Percentiles rank a stretch among this genome's conserved stretches.
Evolutionary conservation across 2,329 filamentous ascomycete genomes (phyloP).

Genomic region (Phyllosticta capitalensis): DNA sequence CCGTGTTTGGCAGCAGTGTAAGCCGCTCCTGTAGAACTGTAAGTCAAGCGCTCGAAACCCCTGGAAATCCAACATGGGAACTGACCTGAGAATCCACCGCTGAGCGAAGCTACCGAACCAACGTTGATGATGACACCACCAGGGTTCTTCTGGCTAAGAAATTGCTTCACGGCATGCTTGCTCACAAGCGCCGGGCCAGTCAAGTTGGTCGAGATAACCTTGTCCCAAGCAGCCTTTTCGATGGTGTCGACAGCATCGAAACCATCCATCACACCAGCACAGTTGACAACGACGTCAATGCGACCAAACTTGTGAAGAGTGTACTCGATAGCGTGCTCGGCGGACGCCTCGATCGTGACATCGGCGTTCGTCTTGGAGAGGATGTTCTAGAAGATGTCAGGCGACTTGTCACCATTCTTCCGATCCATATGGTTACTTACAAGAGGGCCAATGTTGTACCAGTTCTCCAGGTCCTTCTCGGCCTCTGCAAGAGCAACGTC

Average conservation of each 20-base stretch:
- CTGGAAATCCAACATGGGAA: background rate
- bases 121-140: slow-evolving; percentile 47
- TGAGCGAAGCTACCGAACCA: slow-evolving; percentile 12
- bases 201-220: slow-evolving; percentile 47
- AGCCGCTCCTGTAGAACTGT: slow-evolving; percentile 26
- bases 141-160: slow-evolving; percentile 32
- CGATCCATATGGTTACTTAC: background rate
- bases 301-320: slow-evolving; percentile 27
- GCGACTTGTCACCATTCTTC: slow-evolving; percentile 3
- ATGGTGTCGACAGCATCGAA: slow-evolving; percentile 45
- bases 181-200: slow-evolving; percentile 46
- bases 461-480: slow-evolving; percentile 2
- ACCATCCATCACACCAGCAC: slow-evolving; percentile 48
- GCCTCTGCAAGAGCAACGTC: background rate
- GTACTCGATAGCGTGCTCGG: slow-evolving; percentile 1
- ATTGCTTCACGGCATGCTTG: slow-evolving; percentile 41
- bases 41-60: background rate
- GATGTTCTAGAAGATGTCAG: slow-evolving; percentile 13
- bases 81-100: slow-evolving; percentile 6
- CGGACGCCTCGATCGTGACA: slow-evolving; percentile 5
- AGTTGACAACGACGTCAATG: slow-evolving; percentile 52
- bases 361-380: slow-evolving; percentile 2
- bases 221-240: slow-evolving; percentile 41
- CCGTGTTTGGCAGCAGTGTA: slow-evolving; percentile 39
- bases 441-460: background rate